Percentiles rank a stretch among this genome's conserved stretches.
Evolutionary conservation across 768 basidiomycete species (phyloP).

Genomic region (Filobasidium floriforme): DNA sequence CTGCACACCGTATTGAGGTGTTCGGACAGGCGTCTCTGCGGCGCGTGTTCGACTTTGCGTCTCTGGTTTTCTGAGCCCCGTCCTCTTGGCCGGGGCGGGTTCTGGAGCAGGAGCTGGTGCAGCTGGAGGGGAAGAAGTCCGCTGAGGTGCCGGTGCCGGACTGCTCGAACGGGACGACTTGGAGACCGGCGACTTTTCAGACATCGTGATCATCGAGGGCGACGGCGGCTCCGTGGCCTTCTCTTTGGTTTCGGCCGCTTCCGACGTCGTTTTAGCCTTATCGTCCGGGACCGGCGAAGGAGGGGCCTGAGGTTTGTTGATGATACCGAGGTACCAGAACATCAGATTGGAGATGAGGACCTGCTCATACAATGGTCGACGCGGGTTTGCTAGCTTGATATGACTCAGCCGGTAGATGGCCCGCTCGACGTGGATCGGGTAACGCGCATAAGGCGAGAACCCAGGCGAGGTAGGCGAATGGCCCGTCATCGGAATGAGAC

Average conservation of each 20-base stretch:
- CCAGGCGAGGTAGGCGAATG: slow-evolving; percentile 44
- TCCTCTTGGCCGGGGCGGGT: slow-evolving; percentile 35
- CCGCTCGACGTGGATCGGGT: slow-evolving; percentile 96
- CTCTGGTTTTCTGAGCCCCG: slow-evolving; percentile 51
- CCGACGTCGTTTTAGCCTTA: slow-evolving; percentile 39
- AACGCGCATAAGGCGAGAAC: slow-evolving; percentile 57
- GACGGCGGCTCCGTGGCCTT: slow-evolving; percentile 26
- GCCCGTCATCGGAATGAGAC: slow-evolving; percentile 39
- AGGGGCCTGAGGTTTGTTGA: slow-evolving; percentile 72
- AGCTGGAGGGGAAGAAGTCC: slow-evolving; percentile 10
- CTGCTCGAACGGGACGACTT: slow-evolving; percentile 32
- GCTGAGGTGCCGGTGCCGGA: slow-evolving; percentile 6
- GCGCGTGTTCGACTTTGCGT: slow-evolving; percentile 62
- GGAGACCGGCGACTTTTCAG: slow-evolving; percentile 13
- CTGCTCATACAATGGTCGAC: slow-evolving; percentile 93
- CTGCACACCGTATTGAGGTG: slow-evolving; percentile 90
- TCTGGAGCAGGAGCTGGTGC: slow-evolving; percentile 13
- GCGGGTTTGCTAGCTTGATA: slow-evolving; percentile 96
- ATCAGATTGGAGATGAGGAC: slow-evolving; percentile 52
- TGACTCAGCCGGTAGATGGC: slow-evolving; percentile 96
- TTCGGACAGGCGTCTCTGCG: slow-evolving; percentile 78
- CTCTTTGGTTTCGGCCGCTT: slow-evolving; percentile 37
- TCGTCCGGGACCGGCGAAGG: slow-evolving; percentile 44
- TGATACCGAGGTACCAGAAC: slow-evolving; percentile 98
- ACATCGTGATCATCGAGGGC: not conserved